A percentile compares a stretch with the other conserved stretches of the same genome.
These are phyloP conservation scores for Xylaria acuta DNA, from an alignment of 495 filamentous ascomycete species.

Conservation along the genomic window DNA sequence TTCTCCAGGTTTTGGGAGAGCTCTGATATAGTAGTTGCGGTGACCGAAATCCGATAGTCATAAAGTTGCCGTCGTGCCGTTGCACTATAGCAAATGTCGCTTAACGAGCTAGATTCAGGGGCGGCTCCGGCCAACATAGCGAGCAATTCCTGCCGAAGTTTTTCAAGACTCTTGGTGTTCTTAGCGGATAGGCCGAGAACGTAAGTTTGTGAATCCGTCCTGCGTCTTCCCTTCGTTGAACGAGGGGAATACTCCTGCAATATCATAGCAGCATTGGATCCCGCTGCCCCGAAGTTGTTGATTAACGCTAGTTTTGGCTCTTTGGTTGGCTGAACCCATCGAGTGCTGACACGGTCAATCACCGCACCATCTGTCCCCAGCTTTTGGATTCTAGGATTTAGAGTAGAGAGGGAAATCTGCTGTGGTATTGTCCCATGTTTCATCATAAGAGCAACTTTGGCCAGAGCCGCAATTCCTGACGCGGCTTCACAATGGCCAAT, in stretches of 20 bases:
- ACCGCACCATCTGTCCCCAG: conserved; percentile 40
- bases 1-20: not conserved
- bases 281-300: conserved; percentile 33
- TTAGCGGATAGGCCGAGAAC: not conserved
- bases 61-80: conserved; percentile 19
- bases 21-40: not conserved
- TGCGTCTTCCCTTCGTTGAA: not conserved
- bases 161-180: conserved; percentile 2
- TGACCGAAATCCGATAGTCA: conserved; percentile 18
- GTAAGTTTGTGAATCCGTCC: not conserved
- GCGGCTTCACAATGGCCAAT: conserved; percentile 58
- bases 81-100: conserved; percentile 15
- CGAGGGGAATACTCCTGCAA: conserved; percentile 13
- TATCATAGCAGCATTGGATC: conserved; percentile 30
- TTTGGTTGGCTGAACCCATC: conserved; percentile 39
- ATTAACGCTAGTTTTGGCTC: conserved; percentile 45
- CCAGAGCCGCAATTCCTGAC: conserved; percentile 51
- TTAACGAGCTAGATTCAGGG: not conserved
- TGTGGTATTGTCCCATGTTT: conserved; percentile 46
- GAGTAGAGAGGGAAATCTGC: conserved; percentile 45
- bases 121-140: not conserved
- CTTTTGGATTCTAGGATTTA: conserved; percentile 48
- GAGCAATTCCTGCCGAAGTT: not conserved
- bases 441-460: conserved; percentile 55
- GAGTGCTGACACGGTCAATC: conserved; percentile 36